Evolutionary conservation across 2,329 filamentous ascomycete genomes (phyloP), one percentile per base, ranked within the genome.

Genomic region (Colletotrichum magnum): DNA sequence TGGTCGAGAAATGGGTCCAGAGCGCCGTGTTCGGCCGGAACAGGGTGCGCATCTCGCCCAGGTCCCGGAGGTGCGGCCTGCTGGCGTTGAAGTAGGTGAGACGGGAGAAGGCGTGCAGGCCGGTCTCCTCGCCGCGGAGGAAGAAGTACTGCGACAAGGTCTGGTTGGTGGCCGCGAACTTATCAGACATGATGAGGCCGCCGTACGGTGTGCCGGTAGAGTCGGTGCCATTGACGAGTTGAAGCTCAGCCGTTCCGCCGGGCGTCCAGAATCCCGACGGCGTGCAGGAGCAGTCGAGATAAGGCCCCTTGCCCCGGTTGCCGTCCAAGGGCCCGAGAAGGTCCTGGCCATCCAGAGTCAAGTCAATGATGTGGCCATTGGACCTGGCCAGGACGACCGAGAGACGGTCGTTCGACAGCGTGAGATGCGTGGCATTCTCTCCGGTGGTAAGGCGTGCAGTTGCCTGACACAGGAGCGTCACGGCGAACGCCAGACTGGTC

Each of bases 71-170:
- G 68, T 87, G 87, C 0, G 88, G 88, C 1, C 79, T 85, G 0
- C 84, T 85, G 66, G 85, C 82, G 74, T 90, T 90, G 75, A 88
- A 80, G 72, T 92, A 92, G 1, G 84, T 82, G 10, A 90, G 77
- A n/a, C 88, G 84, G 66, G 84, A 87, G 76, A 91, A 91, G 0
- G 84, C 86, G 73, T 91, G 89, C 43, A 91, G 75, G 0, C 89
- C 89, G 0, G 89, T 90, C 75, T 92, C 89, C 1, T 86, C 86
- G 52, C 90, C 88, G 12, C 87, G 81, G 3, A 91, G 78, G 72
- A 91, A 91, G 87, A 88, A 91, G 76, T 90, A 91, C 73, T 91
- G 89, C 73, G 91, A 85, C 16, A 92, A 79, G 6, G 86, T 74
- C 73, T 91, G 88, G 2, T 88, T 88, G 0, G 88, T 90, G 0